Evolutionary conservation across 2,329 filamentous ascomycete genomes (phyloP).

Genomic region (Anthostomella pinea): DNA sequence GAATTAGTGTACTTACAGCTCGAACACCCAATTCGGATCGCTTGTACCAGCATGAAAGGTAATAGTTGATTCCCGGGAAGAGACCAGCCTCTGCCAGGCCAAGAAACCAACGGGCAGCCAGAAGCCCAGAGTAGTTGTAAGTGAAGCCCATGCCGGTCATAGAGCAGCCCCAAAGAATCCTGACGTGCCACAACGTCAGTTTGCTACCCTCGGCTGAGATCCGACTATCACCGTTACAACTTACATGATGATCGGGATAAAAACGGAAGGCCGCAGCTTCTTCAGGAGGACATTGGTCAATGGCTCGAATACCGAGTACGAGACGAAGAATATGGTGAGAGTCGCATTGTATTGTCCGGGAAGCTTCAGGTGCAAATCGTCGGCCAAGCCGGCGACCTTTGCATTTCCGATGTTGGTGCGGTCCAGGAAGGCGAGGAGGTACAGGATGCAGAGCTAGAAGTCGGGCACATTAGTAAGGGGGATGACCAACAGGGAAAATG

Average conservation of each 20-base stretch:
- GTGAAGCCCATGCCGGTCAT: constrained; percentile 71
- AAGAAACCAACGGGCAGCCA: constrained; percentile 68
- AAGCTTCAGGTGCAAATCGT: constrained; percentile 61
- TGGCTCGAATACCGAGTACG: constrained; percentile 76
- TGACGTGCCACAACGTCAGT: constrained; percentile 30
- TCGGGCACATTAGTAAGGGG: constrained; percentile 16
- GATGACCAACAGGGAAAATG: no score
- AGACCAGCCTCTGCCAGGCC: constrained; percentile 73
- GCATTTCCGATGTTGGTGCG: constrained; percentile 74
- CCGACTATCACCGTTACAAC: constrained; percentile 27
- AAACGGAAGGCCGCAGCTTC: constrained; percentile 69
- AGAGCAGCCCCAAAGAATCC: constrained; percentile 61
- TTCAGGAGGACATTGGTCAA: constrained; percentile 81
- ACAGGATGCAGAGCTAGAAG: constrained; percentile 61
- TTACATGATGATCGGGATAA: constrained; percentile 79
- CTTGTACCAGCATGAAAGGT: constrained; percentile 82
- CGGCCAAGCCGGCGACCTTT: constrained; percentile 52
- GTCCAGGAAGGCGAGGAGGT: constrained; percentile 71
- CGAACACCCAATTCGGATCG: constrained; percentile 77
- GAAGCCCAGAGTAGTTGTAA: constrained; percentile 60
- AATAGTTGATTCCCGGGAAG: constrained; percentile 76
- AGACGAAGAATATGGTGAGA: constrained; percentile 83
- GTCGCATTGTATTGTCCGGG: constrained; percentile 68
- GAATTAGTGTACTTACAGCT: constrained; percentile 38
- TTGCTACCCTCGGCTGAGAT: constrained; percentile 2